Conservation (phyloP, 75 land plant genomes). For the Pinus tabuliformis region DNA sequence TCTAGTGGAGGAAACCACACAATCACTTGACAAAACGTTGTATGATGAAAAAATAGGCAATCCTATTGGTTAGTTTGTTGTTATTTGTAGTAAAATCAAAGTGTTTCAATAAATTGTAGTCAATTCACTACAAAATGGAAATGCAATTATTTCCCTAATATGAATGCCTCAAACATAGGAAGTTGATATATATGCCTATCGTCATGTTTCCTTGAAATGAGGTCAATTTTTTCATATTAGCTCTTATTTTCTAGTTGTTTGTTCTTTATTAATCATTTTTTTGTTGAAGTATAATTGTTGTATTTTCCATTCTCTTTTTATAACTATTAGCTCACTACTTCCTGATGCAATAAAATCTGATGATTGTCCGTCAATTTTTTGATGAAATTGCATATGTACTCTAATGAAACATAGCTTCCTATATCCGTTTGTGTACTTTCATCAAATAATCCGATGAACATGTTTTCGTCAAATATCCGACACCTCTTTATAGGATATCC, state of each 20-base stretch:
- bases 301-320: too few relatives aligned
- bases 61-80: slow-evolving; percentile 79
- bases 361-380: too few relatives aligned
- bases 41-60: slow-evolving; percentile 63
- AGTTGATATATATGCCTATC: too few relatives aligned
- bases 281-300: background rate
- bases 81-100: slow-evolving; percentile 90
- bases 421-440: too few relatives aligned
- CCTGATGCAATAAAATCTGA: too few relatives aligned
- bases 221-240: background rate
- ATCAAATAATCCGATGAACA: too few relatives aligned
- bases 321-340: too few relatives aligned
- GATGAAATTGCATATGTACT: too few relatives aligned
- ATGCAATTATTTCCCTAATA: slow-evolving; percentile 60
- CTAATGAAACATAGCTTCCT: too few relatives aligned
- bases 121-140: slow-evolving; percentile 74
- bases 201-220: background rate
- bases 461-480: too few relatives aligned
- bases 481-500: too few relatives aligned
- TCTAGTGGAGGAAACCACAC: slow-evolving; percentile 93
- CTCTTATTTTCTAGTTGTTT: background rate
- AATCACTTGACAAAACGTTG: slow-evolving; percentile 75
- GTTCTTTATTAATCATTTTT: background rate
- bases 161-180: too few relatives aligned
- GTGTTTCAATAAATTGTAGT: slow-evolving; percentile 58